Percentiles rank a stretch among this genome's conserved stretches.
These are phyloP conservation scores for Halocafeteria seosinensis DNA, from an alignment of 108 stramenopile species.

Conservation along the genomic window DNA sequence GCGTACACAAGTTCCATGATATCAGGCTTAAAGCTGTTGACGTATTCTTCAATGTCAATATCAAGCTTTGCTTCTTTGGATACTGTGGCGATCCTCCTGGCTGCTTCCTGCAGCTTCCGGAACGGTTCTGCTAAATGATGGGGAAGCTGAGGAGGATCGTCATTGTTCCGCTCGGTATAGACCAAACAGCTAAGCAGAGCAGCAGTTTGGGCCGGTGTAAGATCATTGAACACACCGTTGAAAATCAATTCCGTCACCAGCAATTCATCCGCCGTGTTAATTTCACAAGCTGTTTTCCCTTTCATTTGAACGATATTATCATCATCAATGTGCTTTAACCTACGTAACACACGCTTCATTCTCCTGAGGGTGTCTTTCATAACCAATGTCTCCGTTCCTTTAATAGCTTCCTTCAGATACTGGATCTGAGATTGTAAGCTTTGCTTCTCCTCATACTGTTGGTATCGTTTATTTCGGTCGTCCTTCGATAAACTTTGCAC, in stretches of 20 bases:
- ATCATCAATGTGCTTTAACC: slow-evolving; percentile 75
- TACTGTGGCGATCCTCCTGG: slow-evolving; percentile 11
- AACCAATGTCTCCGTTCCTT: slow-evolving; percentile 54
- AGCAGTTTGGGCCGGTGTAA: slow-evolving; percentile 69
- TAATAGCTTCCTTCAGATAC: slow-evolving; percentile 9
- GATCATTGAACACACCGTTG: slow-evolving; percentile 78
- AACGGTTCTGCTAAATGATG: slow-evolving; percentile 19
- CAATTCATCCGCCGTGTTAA: slow-evolving; percentile 89
- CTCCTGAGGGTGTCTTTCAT: slow-evolving; percentile 82
- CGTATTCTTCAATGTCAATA: slow-evolving; percentile 44
- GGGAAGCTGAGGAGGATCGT: slow-evolving; percentile 4
- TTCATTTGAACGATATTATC: slow-evolving; percentile 86
- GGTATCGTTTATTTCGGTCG: not conserved
- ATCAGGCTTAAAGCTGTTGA: slow-evolving; percentile 61
- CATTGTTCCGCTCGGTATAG: slow-evolving; percentile 48
- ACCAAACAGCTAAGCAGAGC: slow-evolving; percentile 76
- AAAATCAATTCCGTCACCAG: slow-evolving; percentile 87
- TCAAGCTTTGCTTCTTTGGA: slow-evolving; percentile 4
- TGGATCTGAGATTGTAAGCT: not conserved
- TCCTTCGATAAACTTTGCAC: not conserved
- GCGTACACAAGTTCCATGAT: slow-evolving; percentile 85
- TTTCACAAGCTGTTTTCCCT: slow-evolving; percentile 90
- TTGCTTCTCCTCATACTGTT: not conserved
- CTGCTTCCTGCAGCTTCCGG: slow-evolving; percentile 23
- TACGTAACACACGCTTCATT: slow-evolving; percentile 79